Conservation (phyloP, 805 yeast genomes). For the Maudiozyma saulgeensis region DNA sequence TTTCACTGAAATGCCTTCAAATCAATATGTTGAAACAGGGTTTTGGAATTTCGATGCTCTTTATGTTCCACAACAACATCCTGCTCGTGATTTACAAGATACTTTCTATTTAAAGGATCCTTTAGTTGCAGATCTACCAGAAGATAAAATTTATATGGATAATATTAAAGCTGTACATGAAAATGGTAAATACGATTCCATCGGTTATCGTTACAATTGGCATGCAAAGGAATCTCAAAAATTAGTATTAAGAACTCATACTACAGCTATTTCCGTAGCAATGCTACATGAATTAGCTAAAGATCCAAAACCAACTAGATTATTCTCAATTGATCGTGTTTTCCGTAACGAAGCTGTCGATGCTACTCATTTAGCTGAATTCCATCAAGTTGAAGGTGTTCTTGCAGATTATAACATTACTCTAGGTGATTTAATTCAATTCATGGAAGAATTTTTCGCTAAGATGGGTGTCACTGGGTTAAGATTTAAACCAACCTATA, state of each 20-base stretch:
- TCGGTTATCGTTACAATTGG: conserved; percentile 99
- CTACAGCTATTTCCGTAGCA: conserved; percentile 86
- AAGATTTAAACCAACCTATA: conserved; percentile 97
- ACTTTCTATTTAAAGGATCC: conserved; percentile 97
- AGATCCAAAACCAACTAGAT: conserved; percentile 81
- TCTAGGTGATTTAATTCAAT: conserved; percentile 91
- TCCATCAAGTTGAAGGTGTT: conserved; percentile 99
- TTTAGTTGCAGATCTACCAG: conserved; percentile 65
- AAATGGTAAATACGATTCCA: conserved; percentile 83
- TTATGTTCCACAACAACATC: conserved; percentile 98
- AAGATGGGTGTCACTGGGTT: conserved; percentile 95
- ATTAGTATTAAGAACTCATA: conserved; percentile 93
- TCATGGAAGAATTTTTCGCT: conserved; percentile 93
- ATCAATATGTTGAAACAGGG: conserved; percentile 95
- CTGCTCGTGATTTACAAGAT: conserved; percentile 98
- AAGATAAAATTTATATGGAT: conserved; percentile 68
- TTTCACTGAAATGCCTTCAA: conserved; percentile 97
- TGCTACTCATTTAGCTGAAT: conserved; percentile 98
- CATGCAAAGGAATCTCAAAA: conserved; percentile 79
- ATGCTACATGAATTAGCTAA: conserved; percentile 82
- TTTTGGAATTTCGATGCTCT: conserved; percentile 98
- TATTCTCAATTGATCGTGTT: conserved; percentile 94
- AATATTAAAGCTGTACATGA: conserved; percentile 80
- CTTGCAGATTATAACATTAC: conserved; percentile 93
- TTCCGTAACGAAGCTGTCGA: conserved; percentile 99